Conservation (phyloP, 2,329 filamentous ascomycete genomes). For the Daldinia sp. region DNA sequence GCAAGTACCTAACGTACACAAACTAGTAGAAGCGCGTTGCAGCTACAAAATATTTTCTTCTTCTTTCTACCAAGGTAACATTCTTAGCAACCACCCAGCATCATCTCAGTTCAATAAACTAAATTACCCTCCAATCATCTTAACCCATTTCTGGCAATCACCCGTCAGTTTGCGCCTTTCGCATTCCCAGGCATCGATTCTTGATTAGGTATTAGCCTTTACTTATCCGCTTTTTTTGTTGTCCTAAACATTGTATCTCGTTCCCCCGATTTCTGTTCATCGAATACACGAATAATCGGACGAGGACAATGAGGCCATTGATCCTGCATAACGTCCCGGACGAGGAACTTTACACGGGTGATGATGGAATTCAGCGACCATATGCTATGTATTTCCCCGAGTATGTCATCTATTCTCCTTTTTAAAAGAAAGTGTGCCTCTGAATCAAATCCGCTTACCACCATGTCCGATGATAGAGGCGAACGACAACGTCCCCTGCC, state of each 20-base stretch:
- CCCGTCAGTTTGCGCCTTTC: not conserved
- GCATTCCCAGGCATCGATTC: not conserved
- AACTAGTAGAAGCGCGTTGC: slow-evolving; percentile 22
- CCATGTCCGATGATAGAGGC: slow-evolving; percentile 51
- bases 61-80: slow-evolving; percentile 4
- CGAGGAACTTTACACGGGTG: slow-evolving; percentile 71
- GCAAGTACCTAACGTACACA: not conserved
- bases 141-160: slow-evolving; percentile 9
- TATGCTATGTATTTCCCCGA: slow-evolving; percentile 73
- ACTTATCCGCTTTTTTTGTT: slow-evolving; percentile 7
- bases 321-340: slow-evolving; percentile 75
- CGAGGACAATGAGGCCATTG: slow-evolving; percentile 64
- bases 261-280: not conserved
- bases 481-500: slow-evolving; percentile 59
- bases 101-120: not conserved
- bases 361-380: slow-evolving; percentile 70
- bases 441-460: slow-evolving; percentile 26
- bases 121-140: slow-evolving; percentile 20
- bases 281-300: not conserved
- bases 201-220: slow-evolving; percentile 16
- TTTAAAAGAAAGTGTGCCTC: not conserved
- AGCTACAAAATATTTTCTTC: slow-evolving; percentile 17
- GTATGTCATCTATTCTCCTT: slow-evolving; percentile 51
- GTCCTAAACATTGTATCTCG: slow-evolving; percentile 7
- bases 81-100: not conserved